These are phyloP conservation scores for Tricholomella constricta DNA, from an alignment of 768 basidiomycete genomes.

Conservation along the genomic window DNA sequence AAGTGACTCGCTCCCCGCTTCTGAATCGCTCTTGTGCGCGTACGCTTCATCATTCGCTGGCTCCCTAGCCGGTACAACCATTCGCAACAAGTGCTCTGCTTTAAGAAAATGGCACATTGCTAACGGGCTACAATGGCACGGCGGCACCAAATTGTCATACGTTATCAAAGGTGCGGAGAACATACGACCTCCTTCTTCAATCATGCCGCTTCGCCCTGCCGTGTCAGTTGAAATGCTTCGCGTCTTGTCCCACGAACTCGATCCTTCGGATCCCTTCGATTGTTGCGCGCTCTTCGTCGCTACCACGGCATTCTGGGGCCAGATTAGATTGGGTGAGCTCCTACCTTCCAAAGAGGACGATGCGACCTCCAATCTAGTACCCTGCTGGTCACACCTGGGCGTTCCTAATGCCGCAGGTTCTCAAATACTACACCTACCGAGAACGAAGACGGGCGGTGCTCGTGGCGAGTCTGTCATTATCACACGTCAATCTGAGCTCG, in stretches of 20 bases:
- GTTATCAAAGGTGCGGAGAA: conserved; percentile 24
- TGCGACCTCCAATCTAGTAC: not conserved
- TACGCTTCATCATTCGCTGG: conserved; percentile 29
- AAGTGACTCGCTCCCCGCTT: conserved; percentile 22
- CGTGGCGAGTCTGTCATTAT: not conserved
- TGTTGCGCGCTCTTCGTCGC: conserved; percentile 24
- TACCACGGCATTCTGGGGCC: conserved; percentile 30
- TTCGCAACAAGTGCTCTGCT: conserved; percentile 24
- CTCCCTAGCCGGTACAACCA: conserved; percentile 13
- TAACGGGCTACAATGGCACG: conserved; percentile 25
- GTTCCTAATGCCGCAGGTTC: not conserved
- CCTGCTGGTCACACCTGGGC: not conserved
- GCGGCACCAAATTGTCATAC: conserved; percentile 18
- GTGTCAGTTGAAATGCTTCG: conserved; percentile 21
- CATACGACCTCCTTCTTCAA: conserved; percentile 22
- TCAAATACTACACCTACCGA: not conserved
- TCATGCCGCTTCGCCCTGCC: conserved; percentile 18
- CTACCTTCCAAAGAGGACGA: conserved; percentile 13
- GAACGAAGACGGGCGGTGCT: not conserved
- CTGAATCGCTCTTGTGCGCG: conserved; percentile 27
- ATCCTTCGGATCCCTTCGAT: conserved; percentile 18
- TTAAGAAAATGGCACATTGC: conserved; percentile 36
- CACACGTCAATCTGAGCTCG: not conserved
- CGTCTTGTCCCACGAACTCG: conserved; percentile 7
- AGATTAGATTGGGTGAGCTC: conserved; percentile 33